Evolutionary conservation across 805 yeast species (phyloP), one percentile per base, ranked within the genome.

Genomic region (Ogataea ramenticola): DNA sequence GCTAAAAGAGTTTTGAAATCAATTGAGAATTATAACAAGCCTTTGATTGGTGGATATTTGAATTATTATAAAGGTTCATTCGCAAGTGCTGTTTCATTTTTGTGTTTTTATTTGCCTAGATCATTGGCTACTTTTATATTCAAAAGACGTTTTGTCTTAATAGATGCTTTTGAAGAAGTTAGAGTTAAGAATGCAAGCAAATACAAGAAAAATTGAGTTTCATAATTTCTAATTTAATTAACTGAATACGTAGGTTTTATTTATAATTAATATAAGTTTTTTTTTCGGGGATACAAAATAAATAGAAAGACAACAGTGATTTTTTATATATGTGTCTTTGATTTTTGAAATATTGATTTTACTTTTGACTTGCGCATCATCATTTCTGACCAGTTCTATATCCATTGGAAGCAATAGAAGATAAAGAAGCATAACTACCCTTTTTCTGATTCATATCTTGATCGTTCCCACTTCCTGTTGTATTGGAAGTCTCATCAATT

Each of bases 51-150:
- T 29, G 35, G 19, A 11, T 36, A 17, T 7, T 70, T 82, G 36
- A 75, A 80, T 55, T 64, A 73, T 15, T 80, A 79, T 56, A 64
- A 83, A 42, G 91, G 91, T 7, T 52, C 64, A 1, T 58, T 61
- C 58, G 74, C 40, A 14, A n/a, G 32, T 1, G 38, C 70, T 3
- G 51, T 74, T 46, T 56, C 66, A 11, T 61, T 57, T 49, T 49
- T 68, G 3, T 53, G 64, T 32, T 47, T 48, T 14, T 62, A 64
- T 52, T 61, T 68, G 16, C 86, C 86, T 12, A 62, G 74, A 41
- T 70, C 69, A 53, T 31, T 79, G 14, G 49, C 71, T n/a, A 80
- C 75, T 47, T 51, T 47, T 41, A 57, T 53, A 0, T 57, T 79
- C 16, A 53, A 62, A 11, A 58, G 60, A 32, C 71, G 70, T 52